Percentiles rank a stretch among this genome's conserved stretches.
These are phyloP conservation scores for Rhizopogon vesiculosus DNA, from an alignment of 768 basidiomycete genomes.

Conservation along the genomic window DNA sequence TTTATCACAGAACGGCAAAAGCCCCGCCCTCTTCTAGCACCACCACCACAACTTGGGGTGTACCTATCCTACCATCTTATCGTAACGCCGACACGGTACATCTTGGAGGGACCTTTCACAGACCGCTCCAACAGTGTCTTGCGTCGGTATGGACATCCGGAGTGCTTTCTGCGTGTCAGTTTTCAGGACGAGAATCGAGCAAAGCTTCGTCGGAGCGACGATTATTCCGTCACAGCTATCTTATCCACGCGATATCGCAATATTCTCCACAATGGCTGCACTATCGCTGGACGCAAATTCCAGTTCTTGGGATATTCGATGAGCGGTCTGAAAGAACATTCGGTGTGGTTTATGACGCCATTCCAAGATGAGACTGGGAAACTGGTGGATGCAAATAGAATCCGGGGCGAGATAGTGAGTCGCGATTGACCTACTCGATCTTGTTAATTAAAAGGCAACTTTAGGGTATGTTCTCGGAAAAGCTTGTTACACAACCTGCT, in stretches of 20 bases:
- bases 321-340: constrained; percentile 46
- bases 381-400: constrained; percentile 20
- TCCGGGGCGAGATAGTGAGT: constrained; percentile 30
- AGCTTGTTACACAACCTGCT: constrained; percentile 34
- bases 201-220: constrained; percentile 22
- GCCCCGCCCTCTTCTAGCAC: constrained; percentile 19
- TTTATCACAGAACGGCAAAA: constrained; percentile 18
- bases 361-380: constrained; percentile 27
- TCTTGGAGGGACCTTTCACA: constrained; percentile 34
- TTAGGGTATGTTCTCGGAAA: constrained; percentile 35
- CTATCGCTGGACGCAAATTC: constrained; percentile 39
- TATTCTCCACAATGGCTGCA: constrained; percentile 27
- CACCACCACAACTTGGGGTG: constrained; percentile 11
- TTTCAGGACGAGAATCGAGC: constrained; percentile 43
- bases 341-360: constrained; percentile 43
- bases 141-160: constrained; percentile 32
- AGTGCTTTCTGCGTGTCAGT: constrained; percentile 44
- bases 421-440: background rate
- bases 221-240: constrained; percentile 24
- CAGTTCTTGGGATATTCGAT: constrained; percentile 49
- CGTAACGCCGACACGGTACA: constrained; percentile 34
- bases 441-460: background rate
- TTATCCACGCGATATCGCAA: constrained; percentile 29
- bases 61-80: constrained; percentile 33
- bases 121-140: constrained; percentile 35